Percentiles rank a stretch among this genome's conserved stretches.
Conservation (phyloP, 306 rosid species). For the Lathyrus sativus region DNA sequence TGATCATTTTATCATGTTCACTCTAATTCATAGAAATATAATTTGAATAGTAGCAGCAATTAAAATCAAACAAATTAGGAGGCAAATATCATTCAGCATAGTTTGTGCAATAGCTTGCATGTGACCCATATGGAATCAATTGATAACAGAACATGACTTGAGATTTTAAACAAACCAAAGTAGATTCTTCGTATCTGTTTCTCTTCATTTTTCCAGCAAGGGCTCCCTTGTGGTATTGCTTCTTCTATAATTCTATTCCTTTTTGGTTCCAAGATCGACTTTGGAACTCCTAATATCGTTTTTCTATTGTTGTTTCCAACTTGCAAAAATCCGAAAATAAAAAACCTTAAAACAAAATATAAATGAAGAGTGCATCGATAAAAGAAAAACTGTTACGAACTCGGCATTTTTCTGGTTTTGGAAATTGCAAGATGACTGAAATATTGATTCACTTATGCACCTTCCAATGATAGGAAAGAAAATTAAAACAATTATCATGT, state of each 20-base stretch:
- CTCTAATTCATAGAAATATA: constrained; percentile 2
- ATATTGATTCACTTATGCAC: too few species aligned
- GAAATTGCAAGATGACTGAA: too few species aligned
- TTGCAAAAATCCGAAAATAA: background rate
- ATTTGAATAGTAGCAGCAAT: constrained; percentile 9
- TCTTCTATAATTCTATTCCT: background rate
- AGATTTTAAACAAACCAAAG: background rate
- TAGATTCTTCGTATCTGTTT: background rate
- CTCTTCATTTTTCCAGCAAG: background rate
- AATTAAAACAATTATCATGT: too few species aligned
- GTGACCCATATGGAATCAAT: background rate
- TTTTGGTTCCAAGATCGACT: background rate
- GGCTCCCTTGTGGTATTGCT: background rate
- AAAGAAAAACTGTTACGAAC: background rate
- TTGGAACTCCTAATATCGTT: background rate
- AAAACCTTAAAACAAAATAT: background rate
- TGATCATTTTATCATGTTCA: constrained; percentile 9
- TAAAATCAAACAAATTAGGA: constrained; percentile 29
- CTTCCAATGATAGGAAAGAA: too few species aligned
- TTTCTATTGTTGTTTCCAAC: background rate
- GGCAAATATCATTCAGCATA: constrained; percentile 18
- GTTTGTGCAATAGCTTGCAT: background rate
- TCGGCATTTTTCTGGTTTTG: too few species aligned
- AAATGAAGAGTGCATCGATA: background rate
- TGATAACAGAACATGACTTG: background rate